Conservation (phyloP, 1,284 basidiomycete species). For the Pyrrhoderma lamaoense region DNA sequence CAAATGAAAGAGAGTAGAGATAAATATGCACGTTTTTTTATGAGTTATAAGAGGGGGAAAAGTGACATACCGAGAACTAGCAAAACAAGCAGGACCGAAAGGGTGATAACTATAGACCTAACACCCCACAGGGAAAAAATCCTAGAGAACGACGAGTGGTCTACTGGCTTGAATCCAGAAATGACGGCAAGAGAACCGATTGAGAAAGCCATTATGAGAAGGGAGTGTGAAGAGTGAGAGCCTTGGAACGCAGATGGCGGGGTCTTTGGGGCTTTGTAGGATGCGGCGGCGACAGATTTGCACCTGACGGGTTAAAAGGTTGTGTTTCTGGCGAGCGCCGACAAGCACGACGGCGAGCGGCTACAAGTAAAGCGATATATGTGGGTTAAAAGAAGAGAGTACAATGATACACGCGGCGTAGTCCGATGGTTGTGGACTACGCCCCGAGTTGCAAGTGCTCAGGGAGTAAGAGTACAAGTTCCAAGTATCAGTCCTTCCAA, state of each 20-base stretch:
- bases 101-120: conserved; percentile 57
- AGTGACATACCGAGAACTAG: conserved; percentile 59
- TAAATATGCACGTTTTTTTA: too few species aligned
- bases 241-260: conserved; percentile 6
- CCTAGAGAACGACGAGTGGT: conserved; percentile 38
- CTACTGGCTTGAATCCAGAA: conserved; percentile 48
- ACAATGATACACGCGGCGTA: too few species aligned
- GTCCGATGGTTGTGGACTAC: too few species aligned
- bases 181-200: conserved; percentile 54
- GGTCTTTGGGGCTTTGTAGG: conserved; percentile 6
- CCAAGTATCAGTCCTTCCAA: too few species aligned
- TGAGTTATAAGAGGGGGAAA: conserved; percentile 13
- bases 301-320: neutral
- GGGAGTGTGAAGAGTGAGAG: conserved; percentile 18
- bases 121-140: conserved; percentile 53
- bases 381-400: neutral
- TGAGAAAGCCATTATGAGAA: conserved; percentile 57
- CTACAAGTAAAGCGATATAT: neutral
- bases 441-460: too few species aligned
- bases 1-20: conserved; percentile 17
- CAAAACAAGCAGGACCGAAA: conserved; percentile 59
- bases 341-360: conserved; percentile 2
- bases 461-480: too few species aligned
- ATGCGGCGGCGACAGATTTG: conserved; percentile 5
- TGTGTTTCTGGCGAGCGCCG: neutral